A percentile compares a stretch with the other conserved stretches of the same genome.
Conservation (phyloP, 2,329 filamentous ascomycete species). For the Lecanicillium sp. region DNA sequence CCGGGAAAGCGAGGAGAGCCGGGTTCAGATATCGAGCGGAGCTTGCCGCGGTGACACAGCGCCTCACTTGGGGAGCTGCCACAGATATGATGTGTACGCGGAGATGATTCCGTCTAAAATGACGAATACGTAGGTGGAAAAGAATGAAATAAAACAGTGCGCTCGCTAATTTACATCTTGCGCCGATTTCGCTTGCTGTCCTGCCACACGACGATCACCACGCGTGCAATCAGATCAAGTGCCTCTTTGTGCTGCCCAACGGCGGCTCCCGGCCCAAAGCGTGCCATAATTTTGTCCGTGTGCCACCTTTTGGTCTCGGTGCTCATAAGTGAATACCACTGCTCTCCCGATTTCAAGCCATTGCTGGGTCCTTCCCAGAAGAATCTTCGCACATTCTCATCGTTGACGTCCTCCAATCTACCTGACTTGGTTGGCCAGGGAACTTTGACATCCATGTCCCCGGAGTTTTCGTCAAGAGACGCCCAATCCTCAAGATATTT, state of each 20-base stretch:
- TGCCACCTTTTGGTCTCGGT: background rate
- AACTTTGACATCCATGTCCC: background rate
- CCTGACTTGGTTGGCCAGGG: constrained; percentile 2
- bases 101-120: no score
- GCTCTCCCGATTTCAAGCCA: background rate
- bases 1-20: no score
- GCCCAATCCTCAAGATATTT: background rate
- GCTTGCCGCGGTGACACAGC: no score
- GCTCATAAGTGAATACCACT: background rate
- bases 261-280: background rate
- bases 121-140: no score
- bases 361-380: background rate
- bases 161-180: no score
- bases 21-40: no score
- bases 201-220: background rate
- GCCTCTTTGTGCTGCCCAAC: background rate
- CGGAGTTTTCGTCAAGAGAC: background rate
- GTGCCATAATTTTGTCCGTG: background rate
- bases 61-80: no score
- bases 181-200: background rate
- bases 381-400: background rate
- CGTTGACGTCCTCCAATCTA: background rate
- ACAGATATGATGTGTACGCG: no score
- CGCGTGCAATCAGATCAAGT: background rate
- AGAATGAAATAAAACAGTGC: no score